Base-by-base conservation (phyloP, 805 yeast species). In the Jamesozyma spencerorum region DNA sequence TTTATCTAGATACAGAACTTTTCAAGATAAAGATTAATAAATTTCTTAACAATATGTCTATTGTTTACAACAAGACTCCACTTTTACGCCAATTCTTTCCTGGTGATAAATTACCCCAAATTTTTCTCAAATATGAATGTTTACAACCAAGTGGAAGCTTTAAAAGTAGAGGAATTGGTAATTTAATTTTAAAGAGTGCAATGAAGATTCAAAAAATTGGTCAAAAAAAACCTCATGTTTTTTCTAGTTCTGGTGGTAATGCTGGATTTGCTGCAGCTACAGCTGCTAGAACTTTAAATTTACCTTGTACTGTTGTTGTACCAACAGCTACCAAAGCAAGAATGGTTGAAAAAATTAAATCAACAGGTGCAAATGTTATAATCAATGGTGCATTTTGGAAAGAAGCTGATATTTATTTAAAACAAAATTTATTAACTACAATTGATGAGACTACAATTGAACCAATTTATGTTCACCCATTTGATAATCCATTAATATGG, bases 121-220 rank as follows among this genome's bases (percentile, higher is more conserved):
- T 74, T 1, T 60, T 66, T 28, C 57, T 74, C 40, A 75, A 75
- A 46, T 66, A 69, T 45, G 80, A 76, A 47, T 64, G 60, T 38
- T 64, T 69, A 24, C 80, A 75, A 48, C 80, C 80, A 5, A 66
- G 76, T 11, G 79, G 79, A 1, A 70, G 76, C 42, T 75, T 75
- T 60, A 75, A 75, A 54, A 60, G 74, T 17, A 60, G 81, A 48
- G 80, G 81, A 1, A 63, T 75, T 22, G 78, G 79, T 5, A 52
- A 71, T 43, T 58, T 72, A 33, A 65, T 75, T 27, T 50, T 56
- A n/a, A 48, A 51, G 12, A 58, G 64, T 6, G 55, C 69, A 1
- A 53, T 50, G 2, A 48, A 49, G 14, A 51, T 55, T 28, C 65
- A 67, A 1, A 48, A 51, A 20, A 36, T 27, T 2, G 38, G 58